Evolutionary conservation across 495 filamentous ascomycete species (phyloP).

Genomic region (Clohesyomyces aquaticus): DNA sequence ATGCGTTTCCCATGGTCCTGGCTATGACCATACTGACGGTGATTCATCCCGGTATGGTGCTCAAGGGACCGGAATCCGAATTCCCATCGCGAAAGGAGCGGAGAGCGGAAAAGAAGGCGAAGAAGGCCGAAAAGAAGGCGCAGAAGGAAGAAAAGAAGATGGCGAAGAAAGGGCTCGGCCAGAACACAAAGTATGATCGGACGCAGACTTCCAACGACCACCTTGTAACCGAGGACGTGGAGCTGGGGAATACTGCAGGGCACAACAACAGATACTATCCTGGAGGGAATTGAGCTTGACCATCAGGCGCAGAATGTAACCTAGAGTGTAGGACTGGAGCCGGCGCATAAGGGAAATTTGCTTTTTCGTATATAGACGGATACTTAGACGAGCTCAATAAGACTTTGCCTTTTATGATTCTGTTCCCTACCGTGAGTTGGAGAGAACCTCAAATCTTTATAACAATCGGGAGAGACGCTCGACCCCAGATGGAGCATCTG

Average conservation of each 20-base stretch:
- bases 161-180: constrained; percentile 10
- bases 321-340: too few species aligned
- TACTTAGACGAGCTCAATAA: too few species aligned
- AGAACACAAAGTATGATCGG: neutral
- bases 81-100: constrained; percentile 43
- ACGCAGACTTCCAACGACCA: neutral
- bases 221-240: neutral
- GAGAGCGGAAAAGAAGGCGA: constrained; percentile 46
- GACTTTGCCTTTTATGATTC: too few species aligned
- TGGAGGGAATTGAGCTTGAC: too few species aligned
- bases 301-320: too few species aligned
- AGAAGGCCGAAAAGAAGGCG: constrained; percentile 43
- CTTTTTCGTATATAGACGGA: too few species aligned
- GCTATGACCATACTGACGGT: constrained; percentile 54
- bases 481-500: neutral
- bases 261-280: neutral
- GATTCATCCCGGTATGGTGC: constrained; percentile 57
- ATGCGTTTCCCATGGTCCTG: constrained; percentile 62
- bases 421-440: too few species aligned
- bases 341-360: too few species aligned
- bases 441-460: too few species aligned
- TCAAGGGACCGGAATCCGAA: constrained; percentile 53
- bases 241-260: constrained; percentile 1
- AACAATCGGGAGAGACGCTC: too few species aligned
- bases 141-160: constrained; percentile 23